These are phyloP conservation scores for Neurospora sp. DNA, from an alignment of 495 filamentous ascomycete genomes.

Conservation along the genomic window DNA sequence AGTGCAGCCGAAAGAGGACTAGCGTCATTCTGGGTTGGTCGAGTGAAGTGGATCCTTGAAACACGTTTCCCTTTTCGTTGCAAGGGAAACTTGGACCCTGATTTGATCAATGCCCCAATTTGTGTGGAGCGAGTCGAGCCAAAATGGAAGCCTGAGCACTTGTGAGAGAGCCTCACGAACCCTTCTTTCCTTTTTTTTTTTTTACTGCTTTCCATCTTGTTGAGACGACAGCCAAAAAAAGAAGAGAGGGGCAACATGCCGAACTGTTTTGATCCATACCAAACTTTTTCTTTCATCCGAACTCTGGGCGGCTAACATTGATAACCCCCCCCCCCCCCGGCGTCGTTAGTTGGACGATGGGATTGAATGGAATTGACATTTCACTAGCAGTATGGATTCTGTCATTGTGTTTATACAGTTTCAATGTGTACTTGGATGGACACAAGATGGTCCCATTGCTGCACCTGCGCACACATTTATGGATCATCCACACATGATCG, in stretches of 20 bases:
- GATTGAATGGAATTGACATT: too few species aligned
- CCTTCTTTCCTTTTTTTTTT: neutral
- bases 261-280: neutral
- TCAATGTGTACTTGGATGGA: neutral
- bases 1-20: neutral
- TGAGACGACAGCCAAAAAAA: neutral
- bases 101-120: neutral
- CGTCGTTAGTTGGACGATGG: too few species aligned
- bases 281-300: neutral
- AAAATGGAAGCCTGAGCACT: neutral
- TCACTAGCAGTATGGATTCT: neutral
- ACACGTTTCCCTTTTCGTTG: too few species aligned
- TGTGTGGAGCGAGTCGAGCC: neutral
- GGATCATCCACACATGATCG: neutral
- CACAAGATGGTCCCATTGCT: neutral
- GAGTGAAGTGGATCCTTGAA: neutral
- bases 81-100: neutral
- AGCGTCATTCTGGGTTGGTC: neutral
- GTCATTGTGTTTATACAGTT: too few species aligned
- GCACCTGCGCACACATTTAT: too few species aligned
- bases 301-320: neutral
- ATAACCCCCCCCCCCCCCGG: too few species aligned
- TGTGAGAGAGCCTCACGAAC: neutral
- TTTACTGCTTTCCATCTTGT: neutral
- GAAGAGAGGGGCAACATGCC: neutral